phyloP scores from a whole-genome alignment of 2,329 filamentous ascomycete species.

The Botrytis hyacinthi region DNA sequence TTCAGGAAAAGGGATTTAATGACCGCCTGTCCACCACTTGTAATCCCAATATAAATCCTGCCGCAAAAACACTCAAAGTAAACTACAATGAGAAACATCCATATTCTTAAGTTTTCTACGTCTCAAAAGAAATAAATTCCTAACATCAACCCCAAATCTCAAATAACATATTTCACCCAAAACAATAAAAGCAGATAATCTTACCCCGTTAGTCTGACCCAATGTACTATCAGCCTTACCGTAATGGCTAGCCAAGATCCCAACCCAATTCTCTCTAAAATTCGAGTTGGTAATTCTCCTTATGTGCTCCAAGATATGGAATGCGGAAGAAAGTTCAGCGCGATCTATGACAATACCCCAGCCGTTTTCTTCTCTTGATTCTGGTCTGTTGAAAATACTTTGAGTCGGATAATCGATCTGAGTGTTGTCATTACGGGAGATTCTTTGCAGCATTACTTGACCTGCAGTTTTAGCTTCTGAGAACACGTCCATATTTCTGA shows the following conservation, averaged over 20 bases:
- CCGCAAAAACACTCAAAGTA: neutral
- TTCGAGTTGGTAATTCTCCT: neutral
- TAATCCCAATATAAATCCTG: neutral
- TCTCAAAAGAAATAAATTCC: too few species aligned
- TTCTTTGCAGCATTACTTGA: neutral
- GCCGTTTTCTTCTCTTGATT: neutral
- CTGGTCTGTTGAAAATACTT: neutral
- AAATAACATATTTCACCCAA: neutral
- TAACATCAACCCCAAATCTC: neutral
- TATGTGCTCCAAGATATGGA: neutral
- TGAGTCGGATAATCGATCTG: neutral
- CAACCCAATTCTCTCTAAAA: neutral
- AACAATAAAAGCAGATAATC: neutral
- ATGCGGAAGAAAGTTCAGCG: neutral
- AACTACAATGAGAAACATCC: neutral
- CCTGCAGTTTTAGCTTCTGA: neutral
- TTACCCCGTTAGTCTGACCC: neutral
- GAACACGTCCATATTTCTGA: neutral
- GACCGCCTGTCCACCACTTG: neutral
- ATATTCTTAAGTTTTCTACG: too few species aligned
- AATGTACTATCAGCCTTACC: neutral
- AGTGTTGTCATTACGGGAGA: neutral
- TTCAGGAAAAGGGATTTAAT: neutral
- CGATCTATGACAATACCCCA: neutral
- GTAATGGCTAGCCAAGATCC: neutral